Conservation (phyloP, 2,329 filamentous ascomycete species). For the Ceratocystis colombiana region DNA sequence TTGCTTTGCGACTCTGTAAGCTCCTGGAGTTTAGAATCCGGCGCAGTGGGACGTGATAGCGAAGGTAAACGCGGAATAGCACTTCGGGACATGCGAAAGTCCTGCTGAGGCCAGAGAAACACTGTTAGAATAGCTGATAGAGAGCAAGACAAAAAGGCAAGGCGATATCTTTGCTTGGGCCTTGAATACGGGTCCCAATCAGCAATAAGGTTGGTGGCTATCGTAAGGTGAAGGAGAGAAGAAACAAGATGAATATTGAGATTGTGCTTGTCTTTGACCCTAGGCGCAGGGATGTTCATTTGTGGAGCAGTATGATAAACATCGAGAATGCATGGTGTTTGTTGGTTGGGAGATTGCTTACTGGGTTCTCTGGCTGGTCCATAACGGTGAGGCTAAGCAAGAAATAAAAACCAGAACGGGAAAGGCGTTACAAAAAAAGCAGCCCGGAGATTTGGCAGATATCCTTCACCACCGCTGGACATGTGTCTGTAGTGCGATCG, state of each 20-base stretch:
- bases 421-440: background rate
- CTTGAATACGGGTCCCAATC: too few relatives aligned
- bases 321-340: background rate
- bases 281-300: conserved; percentile 9
- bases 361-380: conserved; percentile 19
- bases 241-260: background rate
- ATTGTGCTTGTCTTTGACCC: conserved; percentile 11
- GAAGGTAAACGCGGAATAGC: conserved; percentile 25
- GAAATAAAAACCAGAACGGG: background rate
- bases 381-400: background rate
- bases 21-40: conserved; percentile 32
- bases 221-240: background rate
- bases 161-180: too few relatives aligned
- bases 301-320: conserved; percentile 1
- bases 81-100: conserved; percentile 21
- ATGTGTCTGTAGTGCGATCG: too few relatives aligned
- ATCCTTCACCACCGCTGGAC: background rate
- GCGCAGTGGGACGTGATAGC: conserved; percentile 33
- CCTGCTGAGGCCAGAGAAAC: background rate
- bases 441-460: background rate
- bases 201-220: background rate
- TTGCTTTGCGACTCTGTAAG: conserved; percentile 54
- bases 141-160: background rate
- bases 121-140: background rate
- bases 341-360: conserved; percentile 8